Conservation (phyloP, 2,329 filamentous ascomycete genomes). For the Rosellinia necatrix region DNA sequence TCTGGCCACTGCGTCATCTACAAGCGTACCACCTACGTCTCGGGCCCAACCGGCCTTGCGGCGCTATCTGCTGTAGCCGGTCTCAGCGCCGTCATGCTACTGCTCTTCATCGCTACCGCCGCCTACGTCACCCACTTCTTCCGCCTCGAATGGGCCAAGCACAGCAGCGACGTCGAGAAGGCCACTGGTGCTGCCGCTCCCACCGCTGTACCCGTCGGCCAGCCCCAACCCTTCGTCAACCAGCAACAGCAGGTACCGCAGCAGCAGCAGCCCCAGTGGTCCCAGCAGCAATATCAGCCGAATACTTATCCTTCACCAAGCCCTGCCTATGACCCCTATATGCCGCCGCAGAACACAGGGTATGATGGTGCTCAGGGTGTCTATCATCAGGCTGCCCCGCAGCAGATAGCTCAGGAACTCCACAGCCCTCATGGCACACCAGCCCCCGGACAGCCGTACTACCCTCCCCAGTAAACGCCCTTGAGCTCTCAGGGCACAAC, state of each 20-base stretch:
- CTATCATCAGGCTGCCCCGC: conserved; percentile 23
- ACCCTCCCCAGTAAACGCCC: conserved; percentile 26
- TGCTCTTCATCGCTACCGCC: conserved; percentile 40
- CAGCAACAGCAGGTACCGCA: conserved; percentile 33
- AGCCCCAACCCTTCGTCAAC: conserved; percentile 28
- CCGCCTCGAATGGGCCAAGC: conserved; percentile 34
- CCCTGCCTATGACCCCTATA: conserved; percentile 28
- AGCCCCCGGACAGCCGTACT: conserved; percentile 30
- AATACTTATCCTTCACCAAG: conserved; percentile 1
- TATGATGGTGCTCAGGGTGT: conserved; percentile 28
- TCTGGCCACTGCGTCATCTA: conserved; percentile 44
- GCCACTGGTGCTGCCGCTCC: conserved; percentile 2
- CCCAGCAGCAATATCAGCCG: conserved; percentile 26
- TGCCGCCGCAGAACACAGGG: conserved; percentile 27
- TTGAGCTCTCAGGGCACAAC: background rate
- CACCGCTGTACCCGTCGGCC: conserved; percentile 1
- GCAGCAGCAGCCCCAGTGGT: conserved; percentile 29
- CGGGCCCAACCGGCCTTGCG: conserved; percentile 43
- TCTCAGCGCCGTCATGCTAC: conserved; percentile 47
- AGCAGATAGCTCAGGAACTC: conserved; percentile 13
- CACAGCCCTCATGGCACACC: conserved; percentile 31
- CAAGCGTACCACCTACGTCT: conserved; percentile 39
- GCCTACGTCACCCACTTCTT: conserved; percentile 42
- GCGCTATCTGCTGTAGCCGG: conserved; percentile 49
- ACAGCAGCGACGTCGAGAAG: conserved; percentile 35